Percentiles rank a stretch among this genome's conserved stretches.
phyloP scores from a whole-genome alignment of 495 filamentous ascomycete species.

The Pseudomonodictys pantanalensis region DNA sequence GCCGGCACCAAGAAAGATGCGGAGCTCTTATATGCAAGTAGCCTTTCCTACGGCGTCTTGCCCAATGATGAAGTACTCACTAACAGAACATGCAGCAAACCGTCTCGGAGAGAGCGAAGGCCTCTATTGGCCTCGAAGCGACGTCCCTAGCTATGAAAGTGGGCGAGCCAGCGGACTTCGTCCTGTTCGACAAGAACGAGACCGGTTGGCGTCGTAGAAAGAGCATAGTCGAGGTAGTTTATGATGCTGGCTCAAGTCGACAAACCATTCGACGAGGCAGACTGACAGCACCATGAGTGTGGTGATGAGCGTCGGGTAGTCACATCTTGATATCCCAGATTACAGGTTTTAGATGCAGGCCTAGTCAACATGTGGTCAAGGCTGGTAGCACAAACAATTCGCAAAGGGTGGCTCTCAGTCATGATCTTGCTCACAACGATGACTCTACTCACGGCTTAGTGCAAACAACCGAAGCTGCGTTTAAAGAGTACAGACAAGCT shows the following conservation, averaged over 20 bases:
- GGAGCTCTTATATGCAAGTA: conserved; percentile 56
- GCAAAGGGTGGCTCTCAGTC: too few species aligned
- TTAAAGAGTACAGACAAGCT: too few species aligned
- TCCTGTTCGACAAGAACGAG: conserved; percentile 33
- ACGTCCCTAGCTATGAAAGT: conserved; percentile 20
- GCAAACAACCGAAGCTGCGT: too few species aligned
- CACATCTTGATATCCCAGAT: not conserved
- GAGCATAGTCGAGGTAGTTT: conserved; percentile 38
- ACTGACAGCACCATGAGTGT: conserved; percentile 13
- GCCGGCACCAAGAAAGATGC: conserved; percentile 59
- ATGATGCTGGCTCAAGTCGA: conserved; percentile 21
- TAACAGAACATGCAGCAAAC: conserved; percentile 41
- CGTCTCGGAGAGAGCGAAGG: conserved; percentile 56
- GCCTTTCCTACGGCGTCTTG: not conserved
- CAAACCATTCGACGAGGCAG: conserved; percentile 29
- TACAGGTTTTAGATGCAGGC: too few species aligned
- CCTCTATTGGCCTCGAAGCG: conserved; percentile 43
- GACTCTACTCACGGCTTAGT: too few species aligned
- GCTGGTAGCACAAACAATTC: too few species aligned
- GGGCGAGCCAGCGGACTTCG: conserved; percentile 38
- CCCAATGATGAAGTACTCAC: not conserved
- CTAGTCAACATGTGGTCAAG: too few species aligned
- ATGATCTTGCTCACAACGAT: too few species aligned
- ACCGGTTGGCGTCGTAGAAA: conserved; percentile 36
- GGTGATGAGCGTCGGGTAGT: not conserved